Evolutionary conservation across 495 filamentous ascomycete species (phyloP), one percentile per base, ranked within the genome.

Genomic region (Xylaria cubensis): DNA sequence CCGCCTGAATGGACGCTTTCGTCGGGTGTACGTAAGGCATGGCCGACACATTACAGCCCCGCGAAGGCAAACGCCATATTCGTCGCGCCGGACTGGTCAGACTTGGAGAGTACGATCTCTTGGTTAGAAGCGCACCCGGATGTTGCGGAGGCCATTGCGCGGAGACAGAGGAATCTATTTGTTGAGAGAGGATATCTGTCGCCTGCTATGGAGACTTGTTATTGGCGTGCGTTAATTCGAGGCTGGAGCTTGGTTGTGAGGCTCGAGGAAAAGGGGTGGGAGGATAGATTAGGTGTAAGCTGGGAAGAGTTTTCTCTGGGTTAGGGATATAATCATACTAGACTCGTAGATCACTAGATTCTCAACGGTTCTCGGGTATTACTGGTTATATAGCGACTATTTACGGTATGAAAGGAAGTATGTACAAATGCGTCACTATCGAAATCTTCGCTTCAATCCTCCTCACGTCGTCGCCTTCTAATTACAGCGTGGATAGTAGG

Each of bases 401-500:
- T 56, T 32, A 56, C 53, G 26, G 13, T 32, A 32, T 32, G 26
- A 56, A 32, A 17, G 50, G 29, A 32, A 13, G 29, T 56, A 56
- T 56, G 32, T 56, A 56, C 26, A 56, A 26, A 53, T 56, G 26
- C 29, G 32, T 32, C 8, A 13, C 50, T 12, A 51, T 9, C 21
- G n/a, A 12, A 51, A 51, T 24, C n/a, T 8, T 19, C n/a, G 1
- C 8, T 51, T 51, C 21, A 21, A 24, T 24, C 10, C n/a, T 51
- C 21, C 21, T 50, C 36, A 44, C 50, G 3, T 36, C 36, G 10
- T 7, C 13, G n/a, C 19, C n/a, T 50, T n/a, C 48, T 6, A 8
- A 19, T 53, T 72, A 74, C 13, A 73, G 74, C n/a, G 77, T 73
- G 36, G 90, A 89, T 42, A 92, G 83, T 34, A 92, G 71, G 42